Percentiles rank a stretch among this genome's conserved stretches.
phyloP scores from a whole-genome alignment of 441 rosid species.

The Populus hybrid region DNA sequence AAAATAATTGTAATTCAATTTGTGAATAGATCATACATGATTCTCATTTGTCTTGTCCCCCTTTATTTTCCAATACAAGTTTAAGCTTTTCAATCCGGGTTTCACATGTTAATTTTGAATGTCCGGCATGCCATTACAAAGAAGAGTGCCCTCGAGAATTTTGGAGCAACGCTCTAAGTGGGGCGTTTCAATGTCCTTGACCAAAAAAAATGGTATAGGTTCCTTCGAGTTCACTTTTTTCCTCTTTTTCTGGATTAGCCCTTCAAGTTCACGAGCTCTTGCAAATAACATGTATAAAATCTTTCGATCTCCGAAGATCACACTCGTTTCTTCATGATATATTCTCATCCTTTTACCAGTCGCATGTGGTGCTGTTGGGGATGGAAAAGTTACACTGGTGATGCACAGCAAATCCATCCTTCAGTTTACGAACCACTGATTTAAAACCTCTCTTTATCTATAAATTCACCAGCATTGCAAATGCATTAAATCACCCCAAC shows the following conservation, averaged over 20 bases:
- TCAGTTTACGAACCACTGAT: no score
- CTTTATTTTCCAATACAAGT: background rate
- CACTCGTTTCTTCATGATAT: background rate
- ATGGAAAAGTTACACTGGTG: no score
- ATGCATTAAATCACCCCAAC: no score
- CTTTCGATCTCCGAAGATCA: background rate
- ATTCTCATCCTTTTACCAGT: no score
- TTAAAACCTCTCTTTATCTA: no score
- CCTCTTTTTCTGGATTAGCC: background rate
- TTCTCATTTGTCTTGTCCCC: background rate
- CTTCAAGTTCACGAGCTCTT: background rate
- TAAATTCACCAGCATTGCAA: no score
- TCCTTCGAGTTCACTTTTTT: background rate
- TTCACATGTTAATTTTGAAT: background rate
- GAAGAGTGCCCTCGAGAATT: background rate
- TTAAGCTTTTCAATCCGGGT: background rate
- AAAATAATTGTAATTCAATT: conserved; percentile 15
- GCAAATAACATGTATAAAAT: no score
- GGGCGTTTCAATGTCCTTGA: background rate
- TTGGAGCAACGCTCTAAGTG: background rate
- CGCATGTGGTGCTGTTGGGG: no score
- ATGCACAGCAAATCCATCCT: no score
- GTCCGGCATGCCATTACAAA: background rate
- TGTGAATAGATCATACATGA: conserved; percentile 15
- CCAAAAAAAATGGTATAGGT: background rate